Percentiles rank a stretch among this genome's conserved stretches.
phyloP scores from a whole-genome alignment of 345 rosid genomes.

The Lepidium sativum region DNA sequence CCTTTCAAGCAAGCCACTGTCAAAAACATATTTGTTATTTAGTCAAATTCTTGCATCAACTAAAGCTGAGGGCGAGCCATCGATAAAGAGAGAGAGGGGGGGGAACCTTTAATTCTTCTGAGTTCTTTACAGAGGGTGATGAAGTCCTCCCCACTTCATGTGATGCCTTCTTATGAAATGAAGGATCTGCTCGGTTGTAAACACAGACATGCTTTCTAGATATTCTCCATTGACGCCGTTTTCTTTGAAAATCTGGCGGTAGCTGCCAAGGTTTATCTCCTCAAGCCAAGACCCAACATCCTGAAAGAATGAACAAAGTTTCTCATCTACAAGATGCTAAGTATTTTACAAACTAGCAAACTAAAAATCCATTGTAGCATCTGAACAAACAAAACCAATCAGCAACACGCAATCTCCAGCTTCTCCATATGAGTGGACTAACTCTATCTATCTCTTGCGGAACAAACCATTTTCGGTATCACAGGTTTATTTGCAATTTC shows the following conservation, averaged over 20 bases:
- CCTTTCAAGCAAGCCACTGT: slow-evolving; percentile 98
- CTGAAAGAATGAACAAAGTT: slow-evolving; percentile 25
- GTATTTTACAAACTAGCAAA: background rate
- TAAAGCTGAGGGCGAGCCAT: background rate
- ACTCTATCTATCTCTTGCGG: background rate
- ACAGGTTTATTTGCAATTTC: background rate
- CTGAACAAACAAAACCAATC: background rate
- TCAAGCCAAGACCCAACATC: slow-evolving; percentile 98
- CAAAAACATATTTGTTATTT: background rate
- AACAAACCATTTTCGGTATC: background rate
- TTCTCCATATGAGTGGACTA: background rate
- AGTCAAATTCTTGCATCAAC: background rate
- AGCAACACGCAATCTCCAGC: background rate
- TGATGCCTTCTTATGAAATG: slow-evolving; percentile 95
- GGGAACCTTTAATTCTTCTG: slow-evolving; percentile 81
- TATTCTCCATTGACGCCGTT: slow-evolving; percentile 92
- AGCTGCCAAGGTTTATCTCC: slow-evolving; percentile 82
- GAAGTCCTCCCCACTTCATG: slow-evolving; percentile 99
- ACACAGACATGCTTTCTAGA: slow-evolving; percentile 94
- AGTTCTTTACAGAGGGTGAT: slow-evolving; percentile 96
- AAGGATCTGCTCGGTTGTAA: slow-evolving; percentile 96
- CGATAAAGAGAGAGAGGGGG: background rate
- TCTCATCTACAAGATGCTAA: background rate
- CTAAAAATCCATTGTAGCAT: background rate
- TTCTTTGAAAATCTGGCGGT: slow-evolving; percentile 84